phyloP scores from a whole-genome alignment of 345 rosid genomes.

The Rhizophora apiculata region DNA sequence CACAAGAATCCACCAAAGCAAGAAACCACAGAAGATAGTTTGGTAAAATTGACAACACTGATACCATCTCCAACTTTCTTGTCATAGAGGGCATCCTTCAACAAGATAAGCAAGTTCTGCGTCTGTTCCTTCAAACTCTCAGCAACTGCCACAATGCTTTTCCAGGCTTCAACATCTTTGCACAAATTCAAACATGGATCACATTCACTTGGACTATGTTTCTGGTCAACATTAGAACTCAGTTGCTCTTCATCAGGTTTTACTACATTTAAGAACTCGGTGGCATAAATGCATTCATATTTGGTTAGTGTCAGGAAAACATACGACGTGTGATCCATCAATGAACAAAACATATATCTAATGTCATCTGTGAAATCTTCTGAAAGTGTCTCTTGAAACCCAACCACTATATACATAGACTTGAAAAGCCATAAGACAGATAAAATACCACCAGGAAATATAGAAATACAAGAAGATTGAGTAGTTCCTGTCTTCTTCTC shows the following conservation, averaged over 20 bases:
- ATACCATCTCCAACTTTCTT: conserved; percentile 25
- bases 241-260: conserved; percentile 25
- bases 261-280: conserved; percentile 16
- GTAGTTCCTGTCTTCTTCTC: conserved; percentile 37
- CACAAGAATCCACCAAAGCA: conserved; percentile 78
- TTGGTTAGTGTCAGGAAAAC: conserved; percentile 49
- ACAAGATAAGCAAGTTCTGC: conserved; percentile 38
- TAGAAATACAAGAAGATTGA: conserved; percentile 30
- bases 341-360: conserved; percentile 40
- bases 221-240: conserved; percentile 24
- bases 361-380: conserved; percentile 22
- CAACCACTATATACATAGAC: conserved; percentile 47
- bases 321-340: conserved; percentile 82
- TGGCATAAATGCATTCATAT: conserved; percentile 36
- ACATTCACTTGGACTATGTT: conserved; percentile 18
- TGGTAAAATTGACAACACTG: conserved; percentile 37
- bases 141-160: conserved; percentile 34
- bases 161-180: conserved; percentile 38
- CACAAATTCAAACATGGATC: conserved; percentile 25
- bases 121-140: conserved; percentile 59
- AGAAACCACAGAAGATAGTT: conserved; percentile 47
- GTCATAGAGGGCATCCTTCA: conserved; percentile 36
- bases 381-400: conserved; percentile 30
- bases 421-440: conserved; percentile 69
- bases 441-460: conserved; percentile 42